Percentiles rank a stretch among this genome's conserved stretches.
Evolutionary conservation across 805 yeast genomes (phyloP).

Genomic region (Nakazawaea peltata): DNA sequence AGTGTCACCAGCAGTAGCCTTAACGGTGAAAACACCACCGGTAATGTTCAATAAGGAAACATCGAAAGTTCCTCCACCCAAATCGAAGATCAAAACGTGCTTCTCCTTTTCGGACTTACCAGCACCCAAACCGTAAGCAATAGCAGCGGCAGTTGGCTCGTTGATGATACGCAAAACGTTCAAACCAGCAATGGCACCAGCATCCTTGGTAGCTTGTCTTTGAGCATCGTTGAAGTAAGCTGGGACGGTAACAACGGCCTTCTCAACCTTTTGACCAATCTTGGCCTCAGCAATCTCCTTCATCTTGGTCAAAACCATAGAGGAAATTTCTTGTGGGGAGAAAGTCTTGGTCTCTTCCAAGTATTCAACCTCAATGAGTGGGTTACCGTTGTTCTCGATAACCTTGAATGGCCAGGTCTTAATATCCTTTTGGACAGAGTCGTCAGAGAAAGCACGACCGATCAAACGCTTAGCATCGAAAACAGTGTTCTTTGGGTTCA

Average conservation of each 20-base stretch:
- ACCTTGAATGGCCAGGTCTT: constrained; percentile 86
- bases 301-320: constrained; percentile 78
- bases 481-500: constrained; percentile 70
- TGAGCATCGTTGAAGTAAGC: constrained; percentile 77
- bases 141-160: constrained; percentile 95
- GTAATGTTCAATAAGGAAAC: constrained; percentile 88
- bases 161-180: constrained; percentile 70
- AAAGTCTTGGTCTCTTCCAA: constrained; percentile 61
- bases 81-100: constrained; percentile 87
- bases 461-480: constrained; percentile 80
- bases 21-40: constrained; percentile 95
- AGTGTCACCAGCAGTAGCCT: constrained; percentile 99
- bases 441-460: constrained; percentile 72
- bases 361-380: constrained; percentile 64
- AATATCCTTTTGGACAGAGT: constrained; percentile 78
- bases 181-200: constrained; percentile 75
- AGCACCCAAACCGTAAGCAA: constrained; percentile 97
- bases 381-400: constrained; percentile 55
- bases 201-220: constrained; percentile 78
- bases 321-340: constrained; percentile 70
- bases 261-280: constrained; percentile 63
- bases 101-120: constrained; percentile 75
- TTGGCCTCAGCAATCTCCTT: constrained; percentile 73
- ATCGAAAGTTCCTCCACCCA: constrained; percentile 99
- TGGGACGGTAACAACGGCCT: constrained; percentile 75